Evolutionary conservation across 1,284 basidiomycete species (phyloP), one percentile per base, ranked within the genome.

Genomic region (Mrakiaceae sp.): DNA sequence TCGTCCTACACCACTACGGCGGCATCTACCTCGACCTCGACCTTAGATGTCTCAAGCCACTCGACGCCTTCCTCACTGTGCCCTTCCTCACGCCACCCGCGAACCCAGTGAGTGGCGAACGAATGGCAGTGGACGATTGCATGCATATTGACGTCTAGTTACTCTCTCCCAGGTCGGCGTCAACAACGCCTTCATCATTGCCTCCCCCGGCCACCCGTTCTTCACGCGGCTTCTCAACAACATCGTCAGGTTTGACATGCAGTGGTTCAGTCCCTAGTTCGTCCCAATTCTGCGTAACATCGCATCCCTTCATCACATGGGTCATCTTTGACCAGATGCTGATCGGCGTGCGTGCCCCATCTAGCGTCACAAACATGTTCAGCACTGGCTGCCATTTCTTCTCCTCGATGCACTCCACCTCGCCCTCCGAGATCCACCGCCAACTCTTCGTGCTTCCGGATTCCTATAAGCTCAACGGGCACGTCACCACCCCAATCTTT

Each of bases 181-280:
- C 44, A 67, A 66, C 11, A 68, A 68, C 43, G 67, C 66, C 3
- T 68, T 68, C 49, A 66, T 68, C 60, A 60, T 62, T 61, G 65
- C 67, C 11, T 52, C 61, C 56, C 62, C 61, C 1, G 16, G 48
- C n/a, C 67, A 68, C 49, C 66, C 66, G 1, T 68, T 68, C 66
- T 62, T 64, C 4, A 43, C 50, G 3, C 59, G 63, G 44, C 40
- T 68, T 3, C 59, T 67, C 46, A 27, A 58, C 7, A 60, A 57
- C 52, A 40, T 68, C 16, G 52, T 57, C 51, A 48, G 51, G 8
- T 68, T 58, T 57, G 57, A 68, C 53, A 53, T 62, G 3, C 39
- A 43, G 42, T 67, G 67, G 67, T 55, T 67, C 14, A 57, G 61
- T 27, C 27, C 27, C 27, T 27, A 27, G 27, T 27, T 27, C 27